Percentiles rank a stretch among this genome's conserved stretches.
phyloP scores from a whole-genome alignment of 2,329 filamentous ascomycete species.

The Boeremia lycopersici region DNA sequence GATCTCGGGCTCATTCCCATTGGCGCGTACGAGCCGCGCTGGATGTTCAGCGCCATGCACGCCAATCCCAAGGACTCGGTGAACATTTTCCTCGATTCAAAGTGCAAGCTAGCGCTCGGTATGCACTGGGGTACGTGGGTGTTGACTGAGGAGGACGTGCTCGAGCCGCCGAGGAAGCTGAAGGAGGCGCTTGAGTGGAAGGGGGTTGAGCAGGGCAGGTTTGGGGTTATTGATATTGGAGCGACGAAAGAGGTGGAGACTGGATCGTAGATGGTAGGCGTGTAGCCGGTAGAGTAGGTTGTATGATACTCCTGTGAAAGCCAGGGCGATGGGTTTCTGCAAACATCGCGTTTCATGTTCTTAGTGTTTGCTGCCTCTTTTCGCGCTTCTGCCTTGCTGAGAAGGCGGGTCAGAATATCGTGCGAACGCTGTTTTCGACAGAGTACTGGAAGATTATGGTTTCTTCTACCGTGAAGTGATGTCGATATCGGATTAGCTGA shows the following conservation, averaged over 20 bases:
- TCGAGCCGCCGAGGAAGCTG: constrained; percentile 78
- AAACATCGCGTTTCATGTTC: too few relatives aligned
- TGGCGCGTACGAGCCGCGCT: constrained; percentile 80
- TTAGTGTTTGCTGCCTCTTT: too few relatives aligned
- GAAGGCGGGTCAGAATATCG: too few relatives aligned
- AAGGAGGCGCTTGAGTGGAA: constrained; percentile 72
- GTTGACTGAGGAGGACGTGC: constrained; percentile 80
- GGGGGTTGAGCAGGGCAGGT: constrained; percentile 77
- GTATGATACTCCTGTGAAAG: neutral
- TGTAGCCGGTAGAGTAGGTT: neutral
- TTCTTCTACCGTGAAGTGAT: too few relatives aligned
- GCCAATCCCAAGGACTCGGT: constrained; percentile 86
- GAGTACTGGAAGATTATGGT: too few relatives aligned
- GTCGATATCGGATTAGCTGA: too few relatives aligned
- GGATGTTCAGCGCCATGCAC: constrained; percentile 80
- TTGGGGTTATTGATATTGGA: constrained; percentile 82
- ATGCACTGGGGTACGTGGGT: constrained; percentile 95
- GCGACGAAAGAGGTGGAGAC: constrained; percentile 72
- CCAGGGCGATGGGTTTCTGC: too few relatives aligned
- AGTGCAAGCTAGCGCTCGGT: constrained; percentile 76
- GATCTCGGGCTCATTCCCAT: constrained; percentile 93
- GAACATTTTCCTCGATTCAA: constrained; percentile 85
- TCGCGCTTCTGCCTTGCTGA: too few relatives aligned
- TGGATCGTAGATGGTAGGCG: neutral
- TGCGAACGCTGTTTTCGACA: too few relatives aligned